Percentiles rank a stretch among this genome's conserved stretches.
phyloP scores from a whole-genome alignment of 805 yeast genomes.

The Debaryomyces tyrocola region DNA sequence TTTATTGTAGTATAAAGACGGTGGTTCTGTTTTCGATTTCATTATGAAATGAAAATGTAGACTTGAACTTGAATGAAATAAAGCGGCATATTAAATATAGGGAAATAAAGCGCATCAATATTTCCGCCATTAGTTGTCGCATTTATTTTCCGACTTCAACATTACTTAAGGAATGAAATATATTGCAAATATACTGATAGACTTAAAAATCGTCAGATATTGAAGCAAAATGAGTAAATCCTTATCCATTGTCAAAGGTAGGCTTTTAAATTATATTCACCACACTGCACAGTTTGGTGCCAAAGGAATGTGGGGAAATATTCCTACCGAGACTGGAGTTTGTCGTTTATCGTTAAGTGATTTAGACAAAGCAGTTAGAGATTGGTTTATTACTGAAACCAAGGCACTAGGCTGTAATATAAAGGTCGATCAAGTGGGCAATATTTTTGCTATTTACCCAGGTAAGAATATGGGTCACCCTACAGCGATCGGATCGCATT shows the following conservation, averaged over 20 bases:
- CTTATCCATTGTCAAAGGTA: constrained; percentile 18
- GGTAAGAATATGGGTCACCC: constrained; percentile 52
- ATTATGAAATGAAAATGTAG: too few relatives aligned
- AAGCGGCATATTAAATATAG: too few relatives aligned
- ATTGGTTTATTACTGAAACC: constrained; percentile 61
- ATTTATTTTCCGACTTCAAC: too few relatives aligned
- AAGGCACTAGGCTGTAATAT: constrained; percentile 54
- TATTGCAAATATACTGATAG: too few relatives aligned
- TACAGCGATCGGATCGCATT: constrained; percentile 69
- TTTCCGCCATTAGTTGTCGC: too few relatives aligned
- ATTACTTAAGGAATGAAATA: too few relatives aligned
- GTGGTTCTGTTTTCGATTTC: too few relatives aligned
- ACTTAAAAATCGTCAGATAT: background rate
- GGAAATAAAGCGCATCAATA: too few relatives aligned
- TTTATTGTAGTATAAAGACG: too few relatives aligned
- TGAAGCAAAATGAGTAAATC: background rate
- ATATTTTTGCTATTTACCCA: constrained; percentile 63
- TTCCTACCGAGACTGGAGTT: constrained; percentile 62
- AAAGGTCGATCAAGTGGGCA: constrained; percentile 65
- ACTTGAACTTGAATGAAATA: too few relatives aligned
- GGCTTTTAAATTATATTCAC: constrained; percentile 59
- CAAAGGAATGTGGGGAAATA: constrained; percentile 58
- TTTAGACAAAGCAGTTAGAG: constrained; percentile 60
- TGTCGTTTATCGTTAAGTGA: constrained; percentile 63
- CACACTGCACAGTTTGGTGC: constrained; percentile 64